phyloP scores from a whole-genome alignment of 129 eudicot species.

The Tagetes patula region DNA sequence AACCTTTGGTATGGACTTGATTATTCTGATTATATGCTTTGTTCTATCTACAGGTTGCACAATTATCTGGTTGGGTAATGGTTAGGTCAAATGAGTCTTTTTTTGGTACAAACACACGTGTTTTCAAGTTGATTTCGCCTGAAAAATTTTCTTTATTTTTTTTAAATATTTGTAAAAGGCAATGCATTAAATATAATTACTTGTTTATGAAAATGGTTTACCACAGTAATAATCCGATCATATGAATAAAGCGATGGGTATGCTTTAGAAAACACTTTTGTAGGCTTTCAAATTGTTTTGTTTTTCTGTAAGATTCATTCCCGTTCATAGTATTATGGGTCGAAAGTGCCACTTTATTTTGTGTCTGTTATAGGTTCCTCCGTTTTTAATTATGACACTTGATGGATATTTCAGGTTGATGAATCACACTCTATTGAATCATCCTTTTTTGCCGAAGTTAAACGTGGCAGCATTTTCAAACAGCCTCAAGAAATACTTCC shows the following conservation, averaged over 20 bases:
- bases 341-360: not conserved
- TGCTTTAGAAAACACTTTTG: not conserved
- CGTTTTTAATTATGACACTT: slow-evolving; percentile 18
- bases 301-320: not conserved
- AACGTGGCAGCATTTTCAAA: slow-evolving; percentile 29
- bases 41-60: not conserved
- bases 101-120: not conserved
- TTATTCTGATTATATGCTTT: slow-evolving; percentile 18
- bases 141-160: not conserved
- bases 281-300: not conserved
- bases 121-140: slow-evolving; percentile 3
- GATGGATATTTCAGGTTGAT: slow-evolving; percentile 39
- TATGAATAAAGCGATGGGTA: slow-evolving; percentile 8
- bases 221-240: not conserved
- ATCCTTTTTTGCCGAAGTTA: slow-evolving; percentile 39
- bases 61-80: not conserved
- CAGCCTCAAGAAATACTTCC: slow-evolving; percentile 64
- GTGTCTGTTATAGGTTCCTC: not conserved
- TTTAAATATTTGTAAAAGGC: not conserved
- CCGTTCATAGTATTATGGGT: not conserved
- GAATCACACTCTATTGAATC: slow-evolving; percentile 37
- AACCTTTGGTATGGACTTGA: slow-evolving; percentile 45
- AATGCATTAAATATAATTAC: not conserved
- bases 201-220: not conserved
- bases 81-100: not conserved